These are phyloP conservation scores for Gynochthodes officinalis DNA, from an alignment of 257 asterid species.

Conservation along the genomic window DNA sequence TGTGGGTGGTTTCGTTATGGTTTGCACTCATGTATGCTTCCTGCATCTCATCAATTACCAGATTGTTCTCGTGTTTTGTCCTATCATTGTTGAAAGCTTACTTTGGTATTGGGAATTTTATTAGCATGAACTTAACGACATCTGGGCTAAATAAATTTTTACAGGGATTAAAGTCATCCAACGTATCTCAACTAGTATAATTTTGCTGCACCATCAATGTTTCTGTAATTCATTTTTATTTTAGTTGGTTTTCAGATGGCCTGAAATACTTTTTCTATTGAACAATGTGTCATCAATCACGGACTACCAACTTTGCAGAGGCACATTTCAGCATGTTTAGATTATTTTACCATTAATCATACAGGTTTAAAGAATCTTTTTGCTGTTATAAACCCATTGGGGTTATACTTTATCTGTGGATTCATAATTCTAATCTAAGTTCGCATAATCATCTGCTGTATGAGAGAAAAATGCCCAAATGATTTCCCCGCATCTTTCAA, in stretches of 20 bases:
- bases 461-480: neutral
- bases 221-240: neutral
- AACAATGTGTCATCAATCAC: neutral
- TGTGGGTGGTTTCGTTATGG: slow-evolving; percentile 1
- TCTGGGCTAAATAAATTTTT: neutral
- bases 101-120: neutral
- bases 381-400: neutral
- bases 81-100: neutral
- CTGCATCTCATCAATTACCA: no score
- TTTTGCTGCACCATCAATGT: neutral
- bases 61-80: no score
- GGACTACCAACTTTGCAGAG: neutral
- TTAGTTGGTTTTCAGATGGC: neutral
- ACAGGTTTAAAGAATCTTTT: neutral
- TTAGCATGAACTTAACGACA: neutral
- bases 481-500: neutral
- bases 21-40: neutral
- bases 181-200: neutral
- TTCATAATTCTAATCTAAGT: neutral
- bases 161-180: neutral
- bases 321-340: neutral
- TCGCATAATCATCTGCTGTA: neutral
- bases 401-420: neutral
- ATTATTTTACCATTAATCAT: neutral
- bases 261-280: no score